Percentiles rank a stretch among this genome's conserved stretches.
phyloP scores from a whole-genome alignment of 768 basidiomycete species.

The Panaeolus cyanescens region DNA sequence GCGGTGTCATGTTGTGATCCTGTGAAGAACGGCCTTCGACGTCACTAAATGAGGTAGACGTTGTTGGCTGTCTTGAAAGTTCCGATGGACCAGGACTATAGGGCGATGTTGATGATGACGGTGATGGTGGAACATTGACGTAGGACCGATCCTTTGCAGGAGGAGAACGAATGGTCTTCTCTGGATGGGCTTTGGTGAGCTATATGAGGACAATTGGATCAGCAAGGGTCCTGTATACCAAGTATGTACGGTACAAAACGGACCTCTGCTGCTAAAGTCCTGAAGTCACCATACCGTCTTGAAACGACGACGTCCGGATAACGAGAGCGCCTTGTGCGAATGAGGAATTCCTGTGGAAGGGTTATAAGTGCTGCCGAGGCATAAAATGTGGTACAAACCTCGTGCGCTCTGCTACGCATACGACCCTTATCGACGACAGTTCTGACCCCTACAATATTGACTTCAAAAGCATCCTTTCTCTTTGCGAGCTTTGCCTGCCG shows the following conservation, averaged over 20 bases:
- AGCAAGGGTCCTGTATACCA: constrained; percentile 3
- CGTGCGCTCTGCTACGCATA: constrained; percentile 83
- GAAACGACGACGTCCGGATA: constrained; percentile 84
- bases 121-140: constrained; percentile 48
- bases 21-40: constrained; percentile 3
- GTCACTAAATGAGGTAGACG: constrained; percentile 11
- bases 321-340: constrained; percentile 78
- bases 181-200: constrained; percentile 87
- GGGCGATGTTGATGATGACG: constrained; percentile 21
- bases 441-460: constrained; percentile 90
- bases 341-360: constrained; percentile 86
- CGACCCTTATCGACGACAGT: constrained; percentile 83
- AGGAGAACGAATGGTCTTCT: constrained; percentile 77
- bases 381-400: constrained; percentile 52
- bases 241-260: constrained; percentile 10
- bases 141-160: constrained; percentile 88
- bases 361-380: constrained; percentile 5
- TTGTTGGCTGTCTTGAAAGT: neutral
- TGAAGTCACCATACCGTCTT: constrained; percentile 94
- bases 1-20: constrained; percentile 3
- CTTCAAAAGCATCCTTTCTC: constrained; percentile 68
- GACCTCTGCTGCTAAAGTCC: constrained; percentile 83
- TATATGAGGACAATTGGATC: constrained; percentile 28
- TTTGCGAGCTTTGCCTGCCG: constrained; percentile 51
- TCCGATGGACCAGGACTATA: constrained; percentile 10